These are phyloP conservation scores for Rhytidiadelphus loreus DNA, from an alignment of 225 moss, liverwort and hornwort species.

Conservation along the genomic window DNA sequence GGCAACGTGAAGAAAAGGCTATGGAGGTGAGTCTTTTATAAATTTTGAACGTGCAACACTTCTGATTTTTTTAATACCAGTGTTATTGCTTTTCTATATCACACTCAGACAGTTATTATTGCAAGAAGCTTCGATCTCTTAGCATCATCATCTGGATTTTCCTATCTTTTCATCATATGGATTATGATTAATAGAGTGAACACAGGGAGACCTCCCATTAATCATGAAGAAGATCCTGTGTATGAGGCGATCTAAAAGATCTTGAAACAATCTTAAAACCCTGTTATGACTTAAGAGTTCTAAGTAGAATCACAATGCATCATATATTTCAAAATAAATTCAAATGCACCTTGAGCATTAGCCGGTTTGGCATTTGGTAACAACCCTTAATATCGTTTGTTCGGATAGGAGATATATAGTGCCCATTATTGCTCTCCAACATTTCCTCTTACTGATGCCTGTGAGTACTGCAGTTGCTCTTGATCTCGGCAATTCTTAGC, in stretches of 20 bases:
- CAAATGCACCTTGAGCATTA: background rate
- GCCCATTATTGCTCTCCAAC: background rate
- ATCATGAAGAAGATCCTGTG: background rate
- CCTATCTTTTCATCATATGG: background rate
- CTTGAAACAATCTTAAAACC: background rate
- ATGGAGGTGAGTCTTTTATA: constrained; percentile 46
- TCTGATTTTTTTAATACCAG: background rate
- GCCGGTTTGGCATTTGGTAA: background rate
- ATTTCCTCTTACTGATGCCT: background rate
- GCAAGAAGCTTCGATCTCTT: background rate
- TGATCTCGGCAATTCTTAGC: background rate
- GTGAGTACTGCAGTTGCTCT: background rate
- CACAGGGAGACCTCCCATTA: too few relatives aligned
- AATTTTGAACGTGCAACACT: background rate
- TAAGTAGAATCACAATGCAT: background rate
- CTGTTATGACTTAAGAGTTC: background rate
- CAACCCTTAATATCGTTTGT: background rate
- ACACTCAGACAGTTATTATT: background rate
- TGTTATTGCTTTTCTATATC: background rate
- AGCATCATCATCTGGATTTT: background rate
- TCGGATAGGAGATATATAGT: background rate
- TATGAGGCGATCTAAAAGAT: background rate
- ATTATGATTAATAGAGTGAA: background rate
- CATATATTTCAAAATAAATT: background rate
- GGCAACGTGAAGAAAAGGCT: constrained; percentile 56